A percentile compares a stretch with the other conserved stretches of the same genome.
These are phyloP conservation scores for Capsella rubella DNA, from an alignment of 441 rosid species.

Conservation along the genomic window DNA sequence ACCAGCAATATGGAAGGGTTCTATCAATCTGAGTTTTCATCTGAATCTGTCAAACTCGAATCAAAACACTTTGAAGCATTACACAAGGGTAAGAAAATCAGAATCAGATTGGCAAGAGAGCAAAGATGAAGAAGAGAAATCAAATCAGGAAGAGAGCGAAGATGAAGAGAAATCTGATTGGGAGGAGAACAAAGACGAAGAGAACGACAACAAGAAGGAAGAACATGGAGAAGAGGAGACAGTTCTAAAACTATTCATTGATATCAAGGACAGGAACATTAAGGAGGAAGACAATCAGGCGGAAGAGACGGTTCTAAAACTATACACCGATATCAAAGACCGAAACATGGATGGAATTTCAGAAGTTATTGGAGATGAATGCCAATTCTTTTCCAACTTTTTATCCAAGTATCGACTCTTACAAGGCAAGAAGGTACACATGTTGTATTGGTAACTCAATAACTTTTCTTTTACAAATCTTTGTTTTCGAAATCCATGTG, in stretches of 20 bases:
- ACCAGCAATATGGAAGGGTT: not conserved
- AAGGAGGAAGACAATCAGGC: slow-evolving; percentile 48
- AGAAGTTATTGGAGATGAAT: slow-evolving; percentile 71
- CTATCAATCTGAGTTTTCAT: slow-evolving; percentile 5
- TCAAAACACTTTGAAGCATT: slow-evolving; percentile 10
- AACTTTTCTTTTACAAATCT: not conserved
- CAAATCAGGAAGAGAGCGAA: not conserved
- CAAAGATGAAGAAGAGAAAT: not conserved
- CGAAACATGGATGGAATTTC: slow-evolving; percentile 57
- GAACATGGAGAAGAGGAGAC: slow-evolving; percentile 57
- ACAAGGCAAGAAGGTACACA: slow-evolving; percentile 73
- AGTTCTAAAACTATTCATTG: slow-evolving; percentile 61
- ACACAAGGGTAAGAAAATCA: slow-evolving; percentile 12
- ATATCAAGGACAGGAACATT: slow-evolving; percentile 57
- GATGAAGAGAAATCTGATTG: not conserved
- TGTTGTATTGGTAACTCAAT: not conserved
- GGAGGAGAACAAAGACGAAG: slow-evolving; percentile 4
- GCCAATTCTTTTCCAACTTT: slow-evolving; percentile 70
- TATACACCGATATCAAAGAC: slow-evolving; percentile 60
- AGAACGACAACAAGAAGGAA: slow-evolving; percentile 13
- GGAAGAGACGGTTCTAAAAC: slow-evolving; percentile 66
- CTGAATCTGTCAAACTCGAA: not conserved
- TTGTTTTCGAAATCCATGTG: not conserved
- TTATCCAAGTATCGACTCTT: slow-evolving; percentile 55
- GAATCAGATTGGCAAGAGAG: slow-evolving; percentile 18